Conservation (phyloP, 169 alveolate species). For the Toxoplasma gondii region DNA sequence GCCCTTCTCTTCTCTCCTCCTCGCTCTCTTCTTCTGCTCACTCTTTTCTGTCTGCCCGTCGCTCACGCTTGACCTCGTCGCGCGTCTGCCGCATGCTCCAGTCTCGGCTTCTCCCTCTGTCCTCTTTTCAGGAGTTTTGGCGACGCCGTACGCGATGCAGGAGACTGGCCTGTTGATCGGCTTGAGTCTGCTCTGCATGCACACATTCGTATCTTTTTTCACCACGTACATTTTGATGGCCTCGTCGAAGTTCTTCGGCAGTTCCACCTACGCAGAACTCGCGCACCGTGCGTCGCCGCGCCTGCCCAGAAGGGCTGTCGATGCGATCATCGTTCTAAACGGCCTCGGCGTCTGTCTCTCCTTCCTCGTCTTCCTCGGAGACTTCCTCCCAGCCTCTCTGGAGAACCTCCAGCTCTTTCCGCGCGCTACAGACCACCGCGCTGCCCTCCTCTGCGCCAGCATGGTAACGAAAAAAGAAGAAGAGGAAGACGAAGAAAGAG, state of each 20-base stretch:
- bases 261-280: background rate
- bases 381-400: slow-evolving; percentile 29
- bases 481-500: background rate
- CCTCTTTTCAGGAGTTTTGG: slow-evolving; percentile 19
- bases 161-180: slow-evolving; percentile 23
- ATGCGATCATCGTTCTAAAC: background rate
- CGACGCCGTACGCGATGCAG: slow-evolving; percentile 44
- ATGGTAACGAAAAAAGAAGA: background rate
- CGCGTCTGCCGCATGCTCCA: background rate
- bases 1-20: background rate
- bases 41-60: background rate
- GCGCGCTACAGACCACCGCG: slow-evolving; percentile 1
- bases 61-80: background rate
- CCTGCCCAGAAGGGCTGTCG: background rate
- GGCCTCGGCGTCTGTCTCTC: slow-evolving; percentile 36
- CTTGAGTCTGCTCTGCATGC: background rate
- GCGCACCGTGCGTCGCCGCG: slow-evolving; percentile 13
- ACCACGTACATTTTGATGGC: slow-evolving; percentile 15
- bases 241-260: slow-evolving; percentile 31
- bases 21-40: background rate
- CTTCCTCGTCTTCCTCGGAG: slow-evolving; percentile 43
- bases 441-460: slow-evolving; percentile 27
- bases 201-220: slow-evolving; percentile 33
- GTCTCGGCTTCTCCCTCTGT: background rate
- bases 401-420: background rate